Percentiles rank a stretch among this genome's conserved stretches.
phyloP scores from a whole-genome alignment of 2,329 filamentous ascomycete species.

The Colletotrichum aenigma region DNA sequence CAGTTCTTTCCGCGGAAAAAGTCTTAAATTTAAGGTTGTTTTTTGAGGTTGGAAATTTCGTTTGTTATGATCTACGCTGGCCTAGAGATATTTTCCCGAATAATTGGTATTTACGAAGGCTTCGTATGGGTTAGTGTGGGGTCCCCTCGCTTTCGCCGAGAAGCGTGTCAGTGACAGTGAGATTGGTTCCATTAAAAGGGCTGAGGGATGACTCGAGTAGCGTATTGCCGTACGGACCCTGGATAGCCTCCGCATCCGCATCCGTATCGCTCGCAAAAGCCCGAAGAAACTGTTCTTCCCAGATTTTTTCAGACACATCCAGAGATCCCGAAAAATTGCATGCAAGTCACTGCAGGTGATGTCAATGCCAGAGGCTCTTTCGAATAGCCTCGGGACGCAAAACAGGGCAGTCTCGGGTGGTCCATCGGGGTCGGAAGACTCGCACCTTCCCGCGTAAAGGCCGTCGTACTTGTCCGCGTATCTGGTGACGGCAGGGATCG shows the following conservation, averaged over 20 bases:
- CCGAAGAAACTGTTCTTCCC: background rate
- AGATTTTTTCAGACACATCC: background rate
- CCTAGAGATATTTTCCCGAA: background rate
- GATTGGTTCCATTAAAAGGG: background rate
- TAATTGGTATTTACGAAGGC: background rate
- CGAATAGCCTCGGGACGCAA: background rate
- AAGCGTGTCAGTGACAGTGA: background rate
- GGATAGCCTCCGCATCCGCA: background rate
- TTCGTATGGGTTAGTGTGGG: background rate
- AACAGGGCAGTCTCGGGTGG: background rate
- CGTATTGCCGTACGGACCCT: background rate
- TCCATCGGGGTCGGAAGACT: background rate
- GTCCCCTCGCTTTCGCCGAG: background rate
- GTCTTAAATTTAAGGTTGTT: background rate
- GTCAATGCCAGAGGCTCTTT: background rate
- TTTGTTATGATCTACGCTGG: background rate
- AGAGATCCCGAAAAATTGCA: background rate
- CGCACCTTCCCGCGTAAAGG: background rate
- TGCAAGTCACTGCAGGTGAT: background rate
- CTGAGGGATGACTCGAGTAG: background rate
- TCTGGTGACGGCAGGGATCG: background rate
- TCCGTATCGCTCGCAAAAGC: background rate
- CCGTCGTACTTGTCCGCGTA: background rate
- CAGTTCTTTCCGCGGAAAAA: no score
- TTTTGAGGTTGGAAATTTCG: rapidly evolving